Evolutionary conservation across 2,329 filamentous ascomycete genomes (phyloP).

Genomic region (Cryphonectria parasitica): DNA sequence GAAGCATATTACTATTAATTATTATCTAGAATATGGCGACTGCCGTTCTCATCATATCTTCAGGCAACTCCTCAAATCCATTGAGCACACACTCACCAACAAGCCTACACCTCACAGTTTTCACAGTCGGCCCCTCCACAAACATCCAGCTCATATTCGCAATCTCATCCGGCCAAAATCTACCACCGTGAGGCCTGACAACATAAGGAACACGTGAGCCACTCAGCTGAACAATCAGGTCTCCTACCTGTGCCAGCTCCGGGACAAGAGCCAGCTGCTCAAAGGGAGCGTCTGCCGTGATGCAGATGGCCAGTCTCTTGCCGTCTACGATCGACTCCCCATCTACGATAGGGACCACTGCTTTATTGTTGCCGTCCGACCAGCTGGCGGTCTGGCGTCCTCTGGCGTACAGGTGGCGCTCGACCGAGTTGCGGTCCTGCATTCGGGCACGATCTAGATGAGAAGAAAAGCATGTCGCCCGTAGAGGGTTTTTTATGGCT

Average conservation of each 20-base stretch:
- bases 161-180: neutral
- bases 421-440: neutral
- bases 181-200: neutral
- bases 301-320: neutral
- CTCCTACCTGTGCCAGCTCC: neutral
- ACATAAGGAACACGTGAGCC: slow-evolving; percentile 12
- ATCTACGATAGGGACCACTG: neutral
- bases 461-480: neutral
- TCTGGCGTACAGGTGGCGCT: slow-evolving; percentile 2
- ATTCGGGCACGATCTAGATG: neutral
- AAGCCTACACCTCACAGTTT: neutral
- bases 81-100: slow-evolving; percentile 17
- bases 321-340: slow-evolving; percentile 9
- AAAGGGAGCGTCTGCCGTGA: accelerated
- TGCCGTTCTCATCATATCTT: neutral
- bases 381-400: slow-evolving; percentile 4
- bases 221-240: slow-evolving; percentile 15
- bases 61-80: neutral
- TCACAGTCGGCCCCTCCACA: neutral
- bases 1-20: neutral
- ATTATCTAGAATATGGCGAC: neutral
- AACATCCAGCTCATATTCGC: neutral
- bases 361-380: slow-evolving; percentile 3
- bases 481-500: neutral
- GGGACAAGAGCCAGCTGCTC: slow-evolving; percentile 3